A percentile compares a stretch with the other conserved stretches of the same genome.
Conservation (phyloP, 2,329 filamentous ascomycete genomes). For the Pestalotiopsis sp. region DNA sequence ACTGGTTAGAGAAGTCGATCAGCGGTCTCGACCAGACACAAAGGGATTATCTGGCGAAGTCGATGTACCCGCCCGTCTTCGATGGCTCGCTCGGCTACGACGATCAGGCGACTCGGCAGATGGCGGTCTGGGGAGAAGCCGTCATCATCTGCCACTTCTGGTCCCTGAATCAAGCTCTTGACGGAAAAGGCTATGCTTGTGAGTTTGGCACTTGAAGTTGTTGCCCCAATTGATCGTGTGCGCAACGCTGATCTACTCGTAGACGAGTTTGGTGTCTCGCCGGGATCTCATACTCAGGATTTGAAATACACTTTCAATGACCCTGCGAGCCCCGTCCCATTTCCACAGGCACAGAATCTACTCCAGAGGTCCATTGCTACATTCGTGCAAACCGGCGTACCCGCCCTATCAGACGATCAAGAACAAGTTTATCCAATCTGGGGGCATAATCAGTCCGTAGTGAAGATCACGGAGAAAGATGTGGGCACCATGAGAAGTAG, state of each 20-base stretch:
- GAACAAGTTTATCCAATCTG: not conserved
- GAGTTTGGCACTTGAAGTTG: not conserved
- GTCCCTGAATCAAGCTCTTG: not conserved
- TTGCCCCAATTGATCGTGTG: not conserved
- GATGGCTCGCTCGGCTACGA: conserved; percentile 3
- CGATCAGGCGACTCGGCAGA: conserved; percentile 4
- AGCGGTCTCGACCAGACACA: not conserved
- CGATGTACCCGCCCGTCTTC: not conserved
- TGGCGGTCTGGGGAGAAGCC: not conserved
- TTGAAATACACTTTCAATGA: not conserved
- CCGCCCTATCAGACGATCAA: not conserved
- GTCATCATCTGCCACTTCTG: not conserved
- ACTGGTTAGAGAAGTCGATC: not conserved
- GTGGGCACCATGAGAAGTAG: not conserved
- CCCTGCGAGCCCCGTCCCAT: not conserved
- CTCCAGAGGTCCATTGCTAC: not conserved
- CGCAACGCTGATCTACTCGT: not conserved
- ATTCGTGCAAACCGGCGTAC: not conserved
- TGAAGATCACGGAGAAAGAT: not conserved
- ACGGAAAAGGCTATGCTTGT: not conserved
- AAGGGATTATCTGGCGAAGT: not conserved
- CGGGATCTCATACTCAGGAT: not conserved
- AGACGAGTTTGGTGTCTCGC: not conserved
- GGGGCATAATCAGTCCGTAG: not conserved
- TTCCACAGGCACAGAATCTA: no score